These are phyloP conservation scores for Sutorius eximius DNA, from an alignment of 1,284 basidiomycete genomes.

Conservation along the genomic window DNA sequence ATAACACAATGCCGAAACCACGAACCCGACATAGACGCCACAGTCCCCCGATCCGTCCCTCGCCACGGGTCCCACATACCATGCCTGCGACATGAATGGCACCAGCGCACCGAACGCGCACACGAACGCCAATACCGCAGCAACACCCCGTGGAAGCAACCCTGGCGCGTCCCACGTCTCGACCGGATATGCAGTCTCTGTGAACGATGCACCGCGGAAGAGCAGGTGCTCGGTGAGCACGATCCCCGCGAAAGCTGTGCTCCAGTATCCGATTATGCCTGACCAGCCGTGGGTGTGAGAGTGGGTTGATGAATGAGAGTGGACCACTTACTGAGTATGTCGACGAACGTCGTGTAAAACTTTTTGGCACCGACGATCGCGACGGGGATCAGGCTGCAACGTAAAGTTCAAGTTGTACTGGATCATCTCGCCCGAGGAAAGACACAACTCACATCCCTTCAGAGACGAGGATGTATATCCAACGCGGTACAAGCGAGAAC, in stretches of 20 bases:
- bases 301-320: background rate
- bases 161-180: constrained; percentile 24
- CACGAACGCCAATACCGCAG: constrained; percentile 50
- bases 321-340: constrained; percentile 48
- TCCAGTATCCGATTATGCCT: constrained; percentile 63
- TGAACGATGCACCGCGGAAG: constrained; percentile 45
- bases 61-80: constrained; percentile 54
- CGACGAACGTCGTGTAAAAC: constrained; percentile 58
- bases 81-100: constrained; percentile 59
- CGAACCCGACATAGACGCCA: constrained; percentile 51
- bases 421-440: background rate
- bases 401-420: background rate
- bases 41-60: constrained; percentile 54
- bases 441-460: constrained; percentile 58
- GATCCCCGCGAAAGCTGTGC: constrained; percentile 53
- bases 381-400: constrained; percentile 53
- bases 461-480: constrained; percentile 68
- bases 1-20: constrained; percentile 42
- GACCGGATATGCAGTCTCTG: constrained; percentile 25
- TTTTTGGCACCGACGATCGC: constrained; percentile 58
- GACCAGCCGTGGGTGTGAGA: constrained; percentile 3
- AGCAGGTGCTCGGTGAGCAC: constrained; percentile 58
- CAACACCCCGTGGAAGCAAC: constrained; percentile 22
- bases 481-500: constrained; percentile 64
- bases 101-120: constrained; percentile 51